Conservation (phyloP, 352 stramenopile genomes). For the Lagenidium sp. region DNA sequence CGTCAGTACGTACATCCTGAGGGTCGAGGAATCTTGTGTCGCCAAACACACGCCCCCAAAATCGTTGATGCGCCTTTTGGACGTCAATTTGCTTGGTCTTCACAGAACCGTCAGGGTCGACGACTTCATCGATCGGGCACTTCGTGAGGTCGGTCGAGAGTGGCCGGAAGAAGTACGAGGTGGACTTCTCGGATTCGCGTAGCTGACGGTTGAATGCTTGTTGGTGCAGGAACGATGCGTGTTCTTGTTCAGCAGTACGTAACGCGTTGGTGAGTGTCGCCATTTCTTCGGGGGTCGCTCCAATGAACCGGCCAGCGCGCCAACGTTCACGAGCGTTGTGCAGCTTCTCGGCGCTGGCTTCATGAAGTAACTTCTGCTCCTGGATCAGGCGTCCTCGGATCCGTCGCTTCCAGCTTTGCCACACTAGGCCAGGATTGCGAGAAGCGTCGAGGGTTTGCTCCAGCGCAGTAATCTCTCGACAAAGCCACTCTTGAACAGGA, state of each 20-base stretch:
- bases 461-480: slow-evolving; percentile 2
- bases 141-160: slow-evolving; percentile 1
- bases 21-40: no score
- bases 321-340: no score
- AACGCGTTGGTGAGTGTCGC: background rate
- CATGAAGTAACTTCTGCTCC: no score
- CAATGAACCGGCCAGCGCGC: no score
- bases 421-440: slow-evolving; percentile 3
- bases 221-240: background rate
- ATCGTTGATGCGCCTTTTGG: no score
- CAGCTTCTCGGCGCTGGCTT: no score
- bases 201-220: background rate
- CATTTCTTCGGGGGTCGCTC: no score
- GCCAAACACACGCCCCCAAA: no score
- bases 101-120: background rate
- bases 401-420: slow-evolving; percentile 8
- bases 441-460: slow-evolving; percentile 1
- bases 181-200: background rate
- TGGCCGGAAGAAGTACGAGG: slow-evolving; percentile 4
- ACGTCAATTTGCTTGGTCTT: no score
- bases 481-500: slow-evolving; percentile 8
- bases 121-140: background rate
- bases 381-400: background rate
- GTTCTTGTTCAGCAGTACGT: background rate
- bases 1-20: no score